These are phyloP conservation scores for Camillea tinctor DNA, from an alignment of 2,329 filamentous ascomycete species.

Conservation along the genomic window DNA sequence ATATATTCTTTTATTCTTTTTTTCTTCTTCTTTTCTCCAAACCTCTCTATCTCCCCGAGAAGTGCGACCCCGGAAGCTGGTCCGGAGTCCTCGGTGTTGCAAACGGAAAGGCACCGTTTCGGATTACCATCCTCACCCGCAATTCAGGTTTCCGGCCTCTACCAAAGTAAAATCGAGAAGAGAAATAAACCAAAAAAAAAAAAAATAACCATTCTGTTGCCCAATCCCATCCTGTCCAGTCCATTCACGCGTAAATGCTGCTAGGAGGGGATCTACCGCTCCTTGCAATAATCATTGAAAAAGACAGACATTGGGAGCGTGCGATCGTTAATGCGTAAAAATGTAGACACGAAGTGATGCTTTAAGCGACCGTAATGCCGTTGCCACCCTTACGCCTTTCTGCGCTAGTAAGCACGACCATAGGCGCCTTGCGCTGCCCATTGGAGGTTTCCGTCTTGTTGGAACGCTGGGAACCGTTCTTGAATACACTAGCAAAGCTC, in stretches of 20 bases:
- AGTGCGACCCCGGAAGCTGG: slow-evolving; percentile 15
- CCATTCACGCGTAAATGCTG: slow-evolving; percentile 25
- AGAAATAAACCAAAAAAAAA: slow-evolving; percentile 11
- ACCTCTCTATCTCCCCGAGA: slow-evolving; percentile 20
- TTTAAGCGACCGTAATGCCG: slow-evolving; percentile 25
- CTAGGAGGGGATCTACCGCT: slow-evolving; percentile 31
- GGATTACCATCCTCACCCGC: slow-evolving; percentile 11
- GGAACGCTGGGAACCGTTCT: slow-evolving; percentile 53
- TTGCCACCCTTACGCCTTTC: slow-evolving; percentile 79
- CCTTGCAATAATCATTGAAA: slow-evolving; percentile 27
- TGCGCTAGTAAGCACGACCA: slow-evolving; percentile 82
- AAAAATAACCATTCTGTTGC: slow-evolving; percentile 25
- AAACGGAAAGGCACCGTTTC: slow-evolving; percentile 18
- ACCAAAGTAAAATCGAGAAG: slow-evolving; percentile 26
- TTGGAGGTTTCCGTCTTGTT: slow-evolving; percentile 56
- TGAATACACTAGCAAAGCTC: slow-evolving; percentile 67
- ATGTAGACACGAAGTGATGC: slow-evolving; percentile 14
- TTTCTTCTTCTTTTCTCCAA: slow-evolving; percentile 20
- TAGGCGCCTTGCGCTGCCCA: slow-evolving; percentile 75
- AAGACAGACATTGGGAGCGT: slow-evolving; percentile 30
- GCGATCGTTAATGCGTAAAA: slow-evolving; percentile 31
- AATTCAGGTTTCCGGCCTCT: slow-evolving; percentile 16
- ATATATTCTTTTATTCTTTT: slow-evolving; percentile 2
- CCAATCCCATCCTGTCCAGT: slow-evolving; percentile 25
- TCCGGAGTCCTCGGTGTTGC: slow-evolving; percentile 18